These are phyloP conservation scores for Malassezia vespertilionis DNA, from an alignment of 1,284 basidiomycete species.

Conservation along the genomic window DNA sequence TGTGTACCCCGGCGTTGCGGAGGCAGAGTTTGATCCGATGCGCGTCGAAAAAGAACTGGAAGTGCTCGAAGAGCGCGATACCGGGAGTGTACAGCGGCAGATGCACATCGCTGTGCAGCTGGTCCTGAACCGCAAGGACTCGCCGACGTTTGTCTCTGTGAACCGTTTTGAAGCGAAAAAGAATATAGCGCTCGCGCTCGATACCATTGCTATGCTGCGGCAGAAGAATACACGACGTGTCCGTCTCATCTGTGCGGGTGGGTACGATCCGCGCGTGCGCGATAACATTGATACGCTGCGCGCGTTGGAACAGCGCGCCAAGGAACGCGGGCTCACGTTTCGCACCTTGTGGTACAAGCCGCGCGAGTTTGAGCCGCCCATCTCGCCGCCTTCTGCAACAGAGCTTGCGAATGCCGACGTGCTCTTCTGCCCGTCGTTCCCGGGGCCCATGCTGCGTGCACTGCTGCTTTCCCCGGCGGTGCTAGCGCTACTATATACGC, in stretches of 20 bases:
- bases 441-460: slow-evolving; percentile 32
- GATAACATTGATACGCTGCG: slow-evolving; percentile 59
- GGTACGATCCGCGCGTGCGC: slow-evolving; percentile 60
- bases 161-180: slow-evolving; percentile 97
- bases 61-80: slow-evolving; percentile 14
- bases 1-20: slow-evolving; percentile 74
- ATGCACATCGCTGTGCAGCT: slow-evolving; percentile 16
- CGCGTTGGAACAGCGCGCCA: slow-evolving; percentile 29
- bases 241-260: slow-evolving; percentile 52
- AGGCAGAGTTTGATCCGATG: slow-evolving; percentile 14
- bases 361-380: slow-evolving; percentile 37
- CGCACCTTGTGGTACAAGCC: slow-evolving; percentile 30
- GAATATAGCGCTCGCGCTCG: slow-evolving; percentile 69
- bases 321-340: slow-evolving; percentile 49
- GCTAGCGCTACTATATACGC: slow-evolving; percentile 68
- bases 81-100: slow-evolving; percentile 48
- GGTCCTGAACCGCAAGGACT: slow-evolving; percentile 12
- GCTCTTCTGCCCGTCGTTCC: slow-evolving; percentile 36
- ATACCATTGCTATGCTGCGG: slow-evolving; percentile 57
- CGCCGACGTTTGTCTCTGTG: slow-evolving; percentile 71
- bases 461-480: slow-evolving; percentile 25
- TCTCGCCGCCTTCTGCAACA: slow-evolving; percentile 21
- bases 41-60: slow-evolving; percentile 20
- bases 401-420: slow-evolving; percentile 19
- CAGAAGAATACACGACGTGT: no score